phyloP scores from a whole-genome alignment of 768 basidiomycete genomes.

The Rhodotorula paludigena region DNA sequence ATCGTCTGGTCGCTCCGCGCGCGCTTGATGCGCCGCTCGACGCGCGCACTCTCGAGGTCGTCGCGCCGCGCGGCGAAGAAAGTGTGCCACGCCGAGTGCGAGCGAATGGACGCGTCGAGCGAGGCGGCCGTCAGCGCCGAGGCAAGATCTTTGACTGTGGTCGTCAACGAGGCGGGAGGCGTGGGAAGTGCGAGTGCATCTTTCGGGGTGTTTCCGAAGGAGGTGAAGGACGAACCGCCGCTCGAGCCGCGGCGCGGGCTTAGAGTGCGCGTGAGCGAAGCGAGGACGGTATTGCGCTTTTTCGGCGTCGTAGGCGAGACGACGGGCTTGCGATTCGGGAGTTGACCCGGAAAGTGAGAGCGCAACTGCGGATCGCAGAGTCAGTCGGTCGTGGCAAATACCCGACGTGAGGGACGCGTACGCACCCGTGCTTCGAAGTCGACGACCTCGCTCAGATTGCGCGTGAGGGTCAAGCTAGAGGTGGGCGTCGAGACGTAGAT shows the following conservation, averaged over 20 bases:
- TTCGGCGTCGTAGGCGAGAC: background rate
- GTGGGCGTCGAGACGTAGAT: slow-evolving; percentile 62
- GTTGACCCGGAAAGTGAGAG: slow-evolving; percentile 57
- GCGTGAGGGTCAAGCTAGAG: slow-evolving; percentile 79
- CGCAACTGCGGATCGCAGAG: slow-evolving; percentile 50
- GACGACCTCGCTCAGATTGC: slow-evolving; percentile 67
- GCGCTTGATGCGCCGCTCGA: slow-evolving; percentile 81
- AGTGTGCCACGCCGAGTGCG: slow-evolving; percentile 69
- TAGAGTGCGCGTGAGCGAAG: slow-evolving; percentile 33
- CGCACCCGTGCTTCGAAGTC: slow-evolving; percentile 67
- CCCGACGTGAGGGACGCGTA: background rate
- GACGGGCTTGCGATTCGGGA: slow-evolving; percentile 50
- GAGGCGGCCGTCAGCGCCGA: slow-evolving; percentile 74
- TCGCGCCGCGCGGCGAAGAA: slow-evolving; percentile 81
- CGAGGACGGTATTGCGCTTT: slow-evolving; percentile 34
- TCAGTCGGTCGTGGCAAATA: background rate
- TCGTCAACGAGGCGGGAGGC: too few species aligned
- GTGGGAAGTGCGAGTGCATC: too few species aligned
- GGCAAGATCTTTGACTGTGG: slow-evolving; percentile 61
- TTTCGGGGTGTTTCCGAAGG: too few species aligned
- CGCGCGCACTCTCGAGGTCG: slow-evolving; percentile 78
- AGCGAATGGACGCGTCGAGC: slow-evolving; percentile 61
- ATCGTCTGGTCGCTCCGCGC: slow-evolving; percentile 77
- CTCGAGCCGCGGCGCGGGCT: slow-evolving; percentile 36
- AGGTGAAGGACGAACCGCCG: slow-evolving; percentile 54